Evolutionary conservation across 2,329 filamentous ascomycete species (phyloP), one percentile per base, ranked within the genome.

Genomic region (Colletotrichum cereale): DNA sequence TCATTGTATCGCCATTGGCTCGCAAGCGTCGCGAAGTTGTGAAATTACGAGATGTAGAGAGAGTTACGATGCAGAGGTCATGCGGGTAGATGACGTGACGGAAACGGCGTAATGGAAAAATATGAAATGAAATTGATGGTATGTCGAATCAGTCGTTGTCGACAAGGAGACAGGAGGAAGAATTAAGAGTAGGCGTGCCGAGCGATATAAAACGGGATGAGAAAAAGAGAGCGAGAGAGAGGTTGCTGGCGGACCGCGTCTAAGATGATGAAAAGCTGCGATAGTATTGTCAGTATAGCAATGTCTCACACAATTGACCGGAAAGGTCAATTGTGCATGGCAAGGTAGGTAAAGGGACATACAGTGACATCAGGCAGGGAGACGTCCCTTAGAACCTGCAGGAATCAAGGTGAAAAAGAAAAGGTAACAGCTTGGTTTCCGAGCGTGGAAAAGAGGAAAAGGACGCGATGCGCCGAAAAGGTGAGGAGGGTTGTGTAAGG

Each of bases 1-100:
- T 85, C 88, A 90, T 90, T 77, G 81, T 84, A 77, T 79, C 81
- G 84, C 87, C 87, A 89, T 89, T 84, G 84, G 84, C 81, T 74
- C 72, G 72, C 58, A 67, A 61, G 63, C 70, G 73, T 57, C 29
- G 50, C 52, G 58, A 56, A 57, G 65, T 66, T 52, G 34, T 57
- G 62, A 6, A 21, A 42, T 60, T 63, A 64, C 44, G 60, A 61
- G 38, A 55, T 61, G 58, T 47, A 38, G 34, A 56, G 34, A 56
- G 12, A 48, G 48, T 44, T 72, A 69, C 53, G 66, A 61, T n/a
- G 48, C 53, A 44, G 66, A 68, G 42, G 61, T 52, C 50, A 52
- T 21, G 21, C 50, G 29, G 31, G 11, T 42, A 6, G 42, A 18
- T 52, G 62, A 47, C 42, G 61, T 24, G 21, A 48, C 29, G 24